These are phyloP conservation scores for Telopea speciosissima DNA, from an alignment of 177 flowering plant species.

Conservation along the genomic window DNA sequence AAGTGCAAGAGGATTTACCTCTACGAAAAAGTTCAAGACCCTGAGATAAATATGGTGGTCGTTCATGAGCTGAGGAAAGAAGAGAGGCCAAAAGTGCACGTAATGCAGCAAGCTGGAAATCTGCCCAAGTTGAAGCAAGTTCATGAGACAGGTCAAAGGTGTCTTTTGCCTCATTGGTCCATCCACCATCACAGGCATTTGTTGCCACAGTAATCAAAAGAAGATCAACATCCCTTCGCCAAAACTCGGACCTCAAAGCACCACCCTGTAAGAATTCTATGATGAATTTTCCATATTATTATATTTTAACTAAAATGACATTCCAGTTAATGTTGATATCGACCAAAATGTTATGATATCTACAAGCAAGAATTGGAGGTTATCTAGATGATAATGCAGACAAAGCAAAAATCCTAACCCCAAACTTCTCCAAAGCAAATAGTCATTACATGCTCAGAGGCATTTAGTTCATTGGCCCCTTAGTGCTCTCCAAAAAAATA, in stretches of 20 bases:
- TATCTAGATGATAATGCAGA: not conserved
- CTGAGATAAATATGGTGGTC: constrained; percentile 59
- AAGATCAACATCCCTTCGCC: constrained; percentile 55
- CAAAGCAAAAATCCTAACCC: not conserved
- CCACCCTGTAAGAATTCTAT: constrained; percentile 54
- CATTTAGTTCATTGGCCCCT: too few relatives aligned
- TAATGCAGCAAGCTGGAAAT: constrained; percentile 70
- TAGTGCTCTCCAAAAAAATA: too few relatives aligned
- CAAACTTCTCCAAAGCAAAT: not conserved
- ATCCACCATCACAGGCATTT: constrained; percentile 47
- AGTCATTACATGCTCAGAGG: too few relatives aligned
- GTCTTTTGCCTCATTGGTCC: constrained; percentile 30
- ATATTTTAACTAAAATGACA: not conserved
- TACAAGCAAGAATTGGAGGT: not conserved
- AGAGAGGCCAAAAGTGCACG: constrained; percentile 75
- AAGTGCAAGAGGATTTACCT: constrained; percentile 36
- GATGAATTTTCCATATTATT: not conserved
- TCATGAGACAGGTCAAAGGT: constrained; percentile 20
- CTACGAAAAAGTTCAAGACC: constrained; percentile 70
- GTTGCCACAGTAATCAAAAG: constrained; percentile 49
- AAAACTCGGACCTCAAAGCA: constrained; percentile 44
- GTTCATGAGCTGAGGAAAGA: constrained; percentile 55
- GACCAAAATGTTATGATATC: not conserved
- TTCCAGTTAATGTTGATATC: not conserved
- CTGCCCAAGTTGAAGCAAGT: constrained; percentile 28